Base-by-base conservation (phyloP, 2,329 filamentous ascomycete species). In the Trichophyton rubrum region DNA sequence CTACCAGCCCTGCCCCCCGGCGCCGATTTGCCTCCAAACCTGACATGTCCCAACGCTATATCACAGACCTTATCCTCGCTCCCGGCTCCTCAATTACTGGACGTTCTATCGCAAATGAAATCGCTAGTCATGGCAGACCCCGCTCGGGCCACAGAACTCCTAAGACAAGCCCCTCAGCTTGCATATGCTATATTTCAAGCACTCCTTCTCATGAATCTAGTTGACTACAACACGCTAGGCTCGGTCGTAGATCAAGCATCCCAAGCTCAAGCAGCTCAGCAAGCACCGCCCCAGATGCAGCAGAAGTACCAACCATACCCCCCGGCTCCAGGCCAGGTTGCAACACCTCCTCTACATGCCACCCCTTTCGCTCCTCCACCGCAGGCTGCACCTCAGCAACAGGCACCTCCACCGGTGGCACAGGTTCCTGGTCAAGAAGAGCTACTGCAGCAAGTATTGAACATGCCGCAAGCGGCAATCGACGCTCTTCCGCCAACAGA, bases 101-200 rank as follows among this genome's bases (percentile, higher is more conserved):
- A 96, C 66, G 91, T 96, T 61, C 83, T 99, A 62, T 85, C 86
- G 7, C 91, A 97, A 73, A 95, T 97, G 89, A 97, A 97, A 75
- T 83, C 85, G 2, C 80, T 97, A 11, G 89, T 89, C n/a, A 83
- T 85, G 58, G 83, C 81, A 24, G 90, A 97, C 67, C 90, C 92
- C 1, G 80, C 82, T 20, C 88, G 90, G 70, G 91, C 91, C 2
- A 90, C 87, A 0, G 89, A 95, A 69, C 84, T 97, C 45, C 83
- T 99, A 47, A 82, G 87, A 64, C 87, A 92, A 76, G 90, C 91
- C 1, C 93, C 93, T 0, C 93, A 99, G 75, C 84, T 99, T 51
- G 85, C 89, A 3, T 97, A 95, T 69, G 93, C 93, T 61, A 87
- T 97, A 66, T 97, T 97, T 76, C 92, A 97, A 75, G 88, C 91